Base-by-base conservation (phyloP, 2,329 filamentous ascomycete species). In the Aspergillus awamori region DNA sequence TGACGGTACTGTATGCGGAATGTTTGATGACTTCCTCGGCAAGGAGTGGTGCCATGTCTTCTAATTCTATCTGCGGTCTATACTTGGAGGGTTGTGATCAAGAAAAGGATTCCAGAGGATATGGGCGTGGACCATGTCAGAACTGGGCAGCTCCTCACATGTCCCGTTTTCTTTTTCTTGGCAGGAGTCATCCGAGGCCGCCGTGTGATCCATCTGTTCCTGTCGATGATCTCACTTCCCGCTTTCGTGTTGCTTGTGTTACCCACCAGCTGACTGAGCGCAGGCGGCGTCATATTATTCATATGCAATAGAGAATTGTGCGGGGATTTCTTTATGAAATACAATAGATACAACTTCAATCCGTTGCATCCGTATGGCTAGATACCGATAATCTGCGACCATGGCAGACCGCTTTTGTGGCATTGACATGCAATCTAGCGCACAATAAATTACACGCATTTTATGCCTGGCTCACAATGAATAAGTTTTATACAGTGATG, bases 1-100 rank as follows among this genome's bases (percentile, higher is more conserved):
- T 65, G 20, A 74, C 58, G 17, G 66, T 66, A 7, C 69, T 56
- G 63, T 67, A 77, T 22, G 70, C 73, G 2, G 75, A 70, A 63
- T 77, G 75, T 22, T 67, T 60, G 11, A 70, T 39, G 11, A 77
- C 61, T 53, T 77, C 70, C 10, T 65, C 67, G 6, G 74, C 75
- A 15, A 64, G 73, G 36, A 77, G 65, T 8, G 68, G 69, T 20
- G 69, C 67, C 62, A 63, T 70, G 10, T 11, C 39, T 47, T n/a
- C 26, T 30, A 55, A 28, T 20, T 20, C 1, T 38, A 22, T 28
- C 8, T 10, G 20, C 4, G 11, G 33, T 5, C 24, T 55, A 20
- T 10, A 5, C 10, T 20, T 2, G 20, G 1, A 26, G 22, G 10
- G 28, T 22, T 8, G 39, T 20, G 53, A 47, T 47, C 1, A 6